phyloP scores from a whole-genome alignment of 2,329 filamentous ascomycete genomes.

The Fusarium sterilihyphosum region DNA sequence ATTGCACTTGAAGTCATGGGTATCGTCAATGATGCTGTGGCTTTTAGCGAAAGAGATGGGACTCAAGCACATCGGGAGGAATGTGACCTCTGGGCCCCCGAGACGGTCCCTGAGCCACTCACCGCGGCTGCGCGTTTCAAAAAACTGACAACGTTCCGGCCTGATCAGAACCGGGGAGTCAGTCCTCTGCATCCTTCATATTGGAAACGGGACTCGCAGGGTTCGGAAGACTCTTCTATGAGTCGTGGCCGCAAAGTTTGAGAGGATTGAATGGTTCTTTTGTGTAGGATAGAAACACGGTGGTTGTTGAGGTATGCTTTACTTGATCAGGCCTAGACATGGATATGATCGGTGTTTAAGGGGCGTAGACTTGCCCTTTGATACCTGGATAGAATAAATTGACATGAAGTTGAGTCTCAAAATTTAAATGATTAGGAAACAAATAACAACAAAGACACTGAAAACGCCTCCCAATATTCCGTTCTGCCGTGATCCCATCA shows the following conservation, averaged over 20 bases:
- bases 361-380: background rate
- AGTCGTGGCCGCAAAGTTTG: background rate
- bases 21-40: background rate
- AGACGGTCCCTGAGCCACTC: background rate
- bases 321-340: background rate
- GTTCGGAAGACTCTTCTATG: background rate
- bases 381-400: background rate
- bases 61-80: constrained; percentile 1
- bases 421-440: background rate
- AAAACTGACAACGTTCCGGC: background rate
- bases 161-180: background rate
- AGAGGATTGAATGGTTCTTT: background rate
- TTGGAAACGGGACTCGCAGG: background rate
- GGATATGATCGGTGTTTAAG: background rate
- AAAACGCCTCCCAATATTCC: background rate
- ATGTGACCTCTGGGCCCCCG: constrained; percentile 1
- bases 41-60: constrained; percentile 4
- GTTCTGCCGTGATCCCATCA: background rate
- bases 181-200: background rate
- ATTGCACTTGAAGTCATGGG: constrained; percentile 4
- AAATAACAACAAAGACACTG: background rate
- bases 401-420: background rate
- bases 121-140: background rate
- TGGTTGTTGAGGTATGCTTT: background rate
- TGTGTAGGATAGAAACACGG: too few relatives aligned